Percentiles rank a stretch among this genome's conserved stretches.
Evolutionary conservation across 2,329 filamentous ascomycete species (phyloP).

Genomic region (Leptodontidium sp.): DNA sequence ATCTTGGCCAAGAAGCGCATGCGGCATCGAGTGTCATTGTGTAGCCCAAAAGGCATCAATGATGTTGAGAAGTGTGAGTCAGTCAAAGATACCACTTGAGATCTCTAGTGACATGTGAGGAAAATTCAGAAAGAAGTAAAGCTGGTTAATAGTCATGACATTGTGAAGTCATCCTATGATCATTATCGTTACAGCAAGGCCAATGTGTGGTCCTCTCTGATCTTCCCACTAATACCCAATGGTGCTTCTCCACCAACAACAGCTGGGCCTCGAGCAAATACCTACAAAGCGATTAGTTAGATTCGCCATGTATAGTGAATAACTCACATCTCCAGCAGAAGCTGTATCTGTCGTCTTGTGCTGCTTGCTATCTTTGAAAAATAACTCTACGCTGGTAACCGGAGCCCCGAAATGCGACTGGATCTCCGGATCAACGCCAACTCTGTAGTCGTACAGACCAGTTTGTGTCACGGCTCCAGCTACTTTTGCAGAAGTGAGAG

Average conservation of each 20-base stretch:
- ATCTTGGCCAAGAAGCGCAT: too few species aligned
- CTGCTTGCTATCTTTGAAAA: conserved; percentile 68
- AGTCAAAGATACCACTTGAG: neutral
- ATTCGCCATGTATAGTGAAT: neutral
- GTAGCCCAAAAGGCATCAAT: too few species aligned
- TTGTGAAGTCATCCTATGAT: conserved; percentile 8
- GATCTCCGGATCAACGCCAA: conserved; percentile 50
- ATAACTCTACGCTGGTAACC: conserved; percentile 79
- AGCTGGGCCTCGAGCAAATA: conserved; percentile 75
- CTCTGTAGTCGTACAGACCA: conserved; percentile 85
- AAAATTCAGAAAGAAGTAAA: neutral
- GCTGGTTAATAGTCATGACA: conserved; percentile 7
- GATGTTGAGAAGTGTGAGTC: too few species aligned
- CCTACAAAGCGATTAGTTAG: conserved; percentile 53
- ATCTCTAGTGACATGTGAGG: too few species aligned
- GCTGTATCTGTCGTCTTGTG: conserved; percentile 70
- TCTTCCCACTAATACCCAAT: conserved; percentile 69
- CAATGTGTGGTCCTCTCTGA: conserved; percentile 78
- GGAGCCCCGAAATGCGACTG: conserved; percentile 82
- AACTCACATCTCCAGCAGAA: conserved; percentile 69
- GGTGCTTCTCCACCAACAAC: conserved; percentile 73
- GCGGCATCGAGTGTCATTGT: too few species aligned
- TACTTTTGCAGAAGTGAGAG: conserved; percentile 81
- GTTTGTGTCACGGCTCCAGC: conserved; percentile 91
- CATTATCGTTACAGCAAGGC: conserved; percentile 48